Percentiles rank a stretch among this genome's conserved stretches.
Evolutionary conservation across 2,329 filamentous ascomycete species (phyloP).

Genomic region (Xenoacremonium recifei): DNA sequence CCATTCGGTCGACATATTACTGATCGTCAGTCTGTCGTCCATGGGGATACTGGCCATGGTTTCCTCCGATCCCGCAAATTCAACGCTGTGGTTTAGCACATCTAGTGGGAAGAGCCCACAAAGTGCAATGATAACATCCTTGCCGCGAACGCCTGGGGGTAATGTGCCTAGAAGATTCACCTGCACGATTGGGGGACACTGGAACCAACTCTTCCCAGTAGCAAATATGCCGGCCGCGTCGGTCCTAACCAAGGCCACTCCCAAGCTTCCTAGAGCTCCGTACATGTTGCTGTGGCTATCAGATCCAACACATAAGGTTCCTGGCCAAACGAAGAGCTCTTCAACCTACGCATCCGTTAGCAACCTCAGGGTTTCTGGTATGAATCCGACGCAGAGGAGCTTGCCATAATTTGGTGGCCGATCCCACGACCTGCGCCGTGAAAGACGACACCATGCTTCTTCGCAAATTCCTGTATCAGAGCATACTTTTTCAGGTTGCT

Average conservation of each 20-base stretch:
- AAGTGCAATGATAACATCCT: constrained; percentile 51
- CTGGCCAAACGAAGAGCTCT: constrained; percentile 72
- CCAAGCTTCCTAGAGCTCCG: constrained; percentile 50
- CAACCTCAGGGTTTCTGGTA: background rate
- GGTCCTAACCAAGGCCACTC: constrained; percentile 80
- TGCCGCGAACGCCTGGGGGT: constrained; percentile 68
- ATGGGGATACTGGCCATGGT: constrained; percentile 72
- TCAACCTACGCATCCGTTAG: constrained; percentile 33
- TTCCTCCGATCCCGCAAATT: constrained; percentile 79
- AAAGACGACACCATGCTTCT: constrained; percentile 72
- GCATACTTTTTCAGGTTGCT: constrained; percentile 84
- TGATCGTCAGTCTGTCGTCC: constrained; percentile 71
- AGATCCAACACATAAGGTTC: constrained; percentile 75
- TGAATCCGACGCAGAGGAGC: constrained; percentile 60
- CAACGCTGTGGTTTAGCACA: constrained; percentile 87
- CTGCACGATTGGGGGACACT: constrained; percentile 77
- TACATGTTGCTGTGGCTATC: constrained; percentile 83
- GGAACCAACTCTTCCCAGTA: constrained; percentile 72
- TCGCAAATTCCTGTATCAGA: constrained; percentile 79
- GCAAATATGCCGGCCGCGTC: constrained; percentile 86
- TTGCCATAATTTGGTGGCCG: constrained; percentile 90
- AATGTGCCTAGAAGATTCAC: constrained; percentile 72
- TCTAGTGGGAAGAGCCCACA: constrained; percentile 83
- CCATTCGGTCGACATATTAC: constrained; percentile 79
- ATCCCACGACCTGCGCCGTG: constrained; percentile 78